These are phyloP conservation scores for Suillus alpinus DNA, from an alignment of 768 basidiomycete genomes.

Conservation along the genomic window DNA sequence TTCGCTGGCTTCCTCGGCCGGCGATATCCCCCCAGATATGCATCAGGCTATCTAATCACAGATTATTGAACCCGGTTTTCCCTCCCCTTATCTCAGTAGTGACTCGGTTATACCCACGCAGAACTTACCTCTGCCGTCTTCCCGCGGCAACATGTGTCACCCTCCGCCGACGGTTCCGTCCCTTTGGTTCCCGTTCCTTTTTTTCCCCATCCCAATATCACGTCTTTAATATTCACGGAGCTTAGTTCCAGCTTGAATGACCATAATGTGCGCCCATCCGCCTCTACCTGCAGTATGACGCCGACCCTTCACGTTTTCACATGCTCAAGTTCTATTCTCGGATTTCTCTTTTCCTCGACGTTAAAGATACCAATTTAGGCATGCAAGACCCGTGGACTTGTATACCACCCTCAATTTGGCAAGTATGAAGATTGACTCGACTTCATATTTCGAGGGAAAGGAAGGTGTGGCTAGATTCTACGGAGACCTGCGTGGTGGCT, in stretches of 20 bases:
- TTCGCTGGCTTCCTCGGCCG: conserved; percentile 29
- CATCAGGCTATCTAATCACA: conserved; percentile 30
- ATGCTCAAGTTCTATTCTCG: neutral
- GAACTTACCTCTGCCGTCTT: conserved; percentile 22
- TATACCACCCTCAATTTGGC: neutral
- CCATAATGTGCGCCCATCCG: conserved; percentile 15
- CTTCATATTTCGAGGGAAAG: conserved; percentile 4
- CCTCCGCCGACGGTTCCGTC: conserved; percentile 33
- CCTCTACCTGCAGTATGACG: neutral
- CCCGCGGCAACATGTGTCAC: conserved; percentile 27
- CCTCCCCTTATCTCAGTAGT: conserved; percentile 32
- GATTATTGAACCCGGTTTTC: conserved; percentile 30
- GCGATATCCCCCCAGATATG: conserved; percentile 35
- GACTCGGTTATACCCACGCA: conserved; percentile 31
- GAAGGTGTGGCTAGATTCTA: conserved; percentile 1
- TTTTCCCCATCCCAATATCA: conserved; percentile 6
- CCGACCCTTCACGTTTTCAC: conserved; percentile 6
- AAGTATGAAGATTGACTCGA: conserved; percentile 2
- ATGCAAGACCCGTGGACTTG: conserved; percentile 16
- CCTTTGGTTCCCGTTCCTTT: conserved; percentile 11
- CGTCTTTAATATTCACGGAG: conserved; percentile 6
- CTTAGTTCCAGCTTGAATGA: neutral
- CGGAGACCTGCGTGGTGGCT: conserved; percentile 8
- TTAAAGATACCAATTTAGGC: conserved; percentile 29
- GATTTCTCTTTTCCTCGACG: conserved; percentile 1